These are phyloP conservation scores for Eucalyptus guilfoylei DNA, from an alignment of 345 rosid genomes.

Conservation along the genomic window DNA sequence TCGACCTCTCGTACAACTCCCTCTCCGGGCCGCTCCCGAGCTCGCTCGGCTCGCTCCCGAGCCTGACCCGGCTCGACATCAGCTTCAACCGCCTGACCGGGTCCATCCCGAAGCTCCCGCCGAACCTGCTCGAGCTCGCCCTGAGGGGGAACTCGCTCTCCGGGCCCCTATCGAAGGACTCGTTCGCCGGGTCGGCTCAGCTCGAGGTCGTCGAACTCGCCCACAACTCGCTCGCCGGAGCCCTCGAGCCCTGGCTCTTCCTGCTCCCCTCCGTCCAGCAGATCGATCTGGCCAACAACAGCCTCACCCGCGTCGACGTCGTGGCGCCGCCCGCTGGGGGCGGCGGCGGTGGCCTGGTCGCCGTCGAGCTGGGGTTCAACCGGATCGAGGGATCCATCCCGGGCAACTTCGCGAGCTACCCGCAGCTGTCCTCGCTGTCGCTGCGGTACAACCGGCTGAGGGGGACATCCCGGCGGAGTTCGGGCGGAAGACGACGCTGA, in stretches of 20 bases:
- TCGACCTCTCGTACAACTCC: conserved; percentile 60
- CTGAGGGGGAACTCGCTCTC: conserved; percentile 52
- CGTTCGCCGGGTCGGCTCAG: conserved; percentile 49
- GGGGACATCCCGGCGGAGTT: conserved; percentile 52
- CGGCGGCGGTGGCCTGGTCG: conserved; percentile 40
- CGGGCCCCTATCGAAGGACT: conserved; percentile 30
- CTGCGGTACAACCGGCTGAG: conserved; percentile 60
- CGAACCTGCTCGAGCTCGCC: conserved; percentile 46
- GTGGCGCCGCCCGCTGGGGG: conserved; percentile 18
- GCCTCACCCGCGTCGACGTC: conserved; percentile 40
- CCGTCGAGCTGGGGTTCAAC: conserved; percentile 76
- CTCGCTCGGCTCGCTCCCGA: conserved; percentile 3
- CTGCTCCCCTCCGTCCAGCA: conserved; percentile 64
- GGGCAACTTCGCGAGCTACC: conserved; percentile 38
- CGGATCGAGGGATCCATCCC: conserved; percentile 41
- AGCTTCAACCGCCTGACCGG: conserved; percentile 73
- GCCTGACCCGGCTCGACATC: conserved; percentile 50
- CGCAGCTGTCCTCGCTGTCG: conserved; percentile 56
- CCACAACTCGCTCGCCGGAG: conserved; percentile 66
- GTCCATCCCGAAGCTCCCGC: conserved; percentile 53
- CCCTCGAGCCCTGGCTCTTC: conserved; percentile 66
- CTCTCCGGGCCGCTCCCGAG: conserved; percentile 52
- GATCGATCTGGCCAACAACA: conserved; percentile 66
- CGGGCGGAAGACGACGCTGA: conserved; percentile 36
- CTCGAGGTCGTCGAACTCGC: conserved; percentile 74